These are phyloP conservation scores for Alternaria gansuensis DNA, from an alignment of 2,329 filamentous ascomycete genomes.

Conservation along the genomic window DNA sequence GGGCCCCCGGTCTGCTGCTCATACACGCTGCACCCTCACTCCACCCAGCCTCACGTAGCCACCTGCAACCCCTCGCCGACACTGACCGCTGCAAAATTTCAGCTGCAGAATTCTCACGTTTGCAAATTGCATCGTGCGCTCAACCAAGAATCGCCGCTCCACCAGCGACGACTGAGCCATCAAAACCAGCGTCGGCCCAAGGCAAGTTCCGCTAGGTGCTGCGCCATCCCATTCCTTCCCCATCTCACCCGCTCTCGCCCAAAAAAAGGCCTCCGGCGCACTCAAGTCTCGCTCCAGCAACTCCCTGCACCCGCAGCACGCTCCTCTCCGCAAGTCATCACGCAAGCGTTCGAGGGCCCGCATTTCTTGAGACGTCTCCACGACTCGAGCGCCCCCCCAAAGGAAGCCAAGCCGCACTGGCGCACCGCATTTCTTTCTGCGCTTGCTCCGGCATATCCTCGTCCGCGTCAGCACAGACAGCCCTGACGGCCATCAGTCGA, in stretches of 20 bases:
- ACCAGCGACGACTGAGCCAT: slow-evolving; percentile 19
- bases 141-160: slow-evolving; percentile 27
- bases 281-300: slow-evolving; percentile 15
- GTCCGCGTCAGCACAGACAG: slow-evolving; percentile 43
- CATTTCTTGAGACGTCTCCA: slow-evolving; percentile 34
- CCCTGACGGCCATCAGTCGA: slow-evolving; percentile 38
- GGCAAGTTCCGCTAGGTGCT: slow-evolving; percentile 29
- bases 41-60: slow-evolving; percentile 33
- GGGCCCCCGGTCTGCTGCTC: slow-evolving; percentile 23
- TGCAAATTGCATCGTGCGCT: slow-evolving; percentile 26
- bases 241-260: slow-evolving; percentile 14
- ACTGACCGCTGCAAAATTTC: slow-evolving; percentile 38
- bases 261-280: slow-evolving; percentile 17
- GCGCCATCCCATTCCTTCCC: slow-evolving; percentile 20
- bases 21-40: slow-evolving; percentile 24
- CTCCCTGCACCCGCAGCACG: slow-evolving; percentile 31
- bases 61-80: slow-evolving; percentile 33
- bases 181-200: slow-evolving; percentile 14
- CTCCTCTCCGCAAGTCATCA: slow-evolving; percentile 33
- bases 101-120: slow-evolving; percentile 31
- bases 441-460: slow-evolving; percentile 37
- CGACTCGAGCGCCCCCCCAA: slow-evolving; percentile 26
- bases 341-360: slow-evolving; percentile 27
- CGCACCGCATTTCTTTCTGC: slow-evolving; percentile 37
- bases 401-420: slow-evolving; percentile 30